Evolutionary conservation across 139 green algal genomes (phyloP), one percentile per base, ranked within the genome.

Genomic region (Asterochloris sp.): DNA sequence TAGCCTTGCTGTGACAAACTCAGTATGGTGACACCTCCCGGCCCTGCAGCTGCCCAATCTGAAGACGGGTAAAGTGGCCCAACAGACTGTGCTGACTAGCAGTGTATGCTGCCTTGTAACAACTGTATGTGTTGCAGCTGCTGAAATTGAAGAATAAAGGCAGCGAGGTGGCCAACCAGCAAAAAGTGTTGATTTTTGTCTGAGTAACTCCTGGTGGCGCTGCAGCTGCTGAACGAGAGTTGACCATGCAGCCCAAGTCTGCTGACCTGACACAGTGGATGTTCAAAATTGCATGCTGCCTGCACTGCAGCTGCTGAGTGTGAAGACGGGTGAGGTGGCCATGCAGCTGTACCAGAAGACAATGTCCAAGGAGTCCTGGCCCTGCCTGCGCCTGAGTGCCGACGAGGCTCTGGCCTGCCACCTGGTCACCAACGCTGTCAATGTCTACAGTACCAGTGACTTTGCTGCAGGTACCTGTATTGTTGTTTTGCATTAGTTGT

Each of bases 391-490:
- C 77, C 97, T 96, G 84, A 83, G 75, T 16, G 28, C 78, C 21
- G 94, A 97, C 62, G 96, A 98, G 69, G 28, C 12, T 0, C 60
- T 89, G 13, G 85, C 89, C 0, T 86, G 89, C 26, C 88, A 97
- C 71, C 79, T 84, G 69, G 93, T 98, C 13, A 94, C 88, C 64
- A 97, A 97, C 85, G 96, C 95, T 16, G 84, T 98, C 68, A 94
- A 98, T 61, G 85, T 96, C 12, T 98, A 96, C 89, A 83, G 89
- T 64, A 47, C 82, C 17, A 78, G 60, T 0, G 87, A 94, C 80
- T 88, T 88, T 62, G 92, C 91, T 27, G 84, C 84, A 86, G 80
- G 91, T 90, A 84, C 15, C 81, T 11, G 21, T 16, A 14, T 15
- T 47, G n/a, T 10, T 71, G 16, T 9, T 24, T 14, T 79, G 47